Conservation (phyloP, 345 rosid genomes). For the Melaleuca alternifolia region DNA sequence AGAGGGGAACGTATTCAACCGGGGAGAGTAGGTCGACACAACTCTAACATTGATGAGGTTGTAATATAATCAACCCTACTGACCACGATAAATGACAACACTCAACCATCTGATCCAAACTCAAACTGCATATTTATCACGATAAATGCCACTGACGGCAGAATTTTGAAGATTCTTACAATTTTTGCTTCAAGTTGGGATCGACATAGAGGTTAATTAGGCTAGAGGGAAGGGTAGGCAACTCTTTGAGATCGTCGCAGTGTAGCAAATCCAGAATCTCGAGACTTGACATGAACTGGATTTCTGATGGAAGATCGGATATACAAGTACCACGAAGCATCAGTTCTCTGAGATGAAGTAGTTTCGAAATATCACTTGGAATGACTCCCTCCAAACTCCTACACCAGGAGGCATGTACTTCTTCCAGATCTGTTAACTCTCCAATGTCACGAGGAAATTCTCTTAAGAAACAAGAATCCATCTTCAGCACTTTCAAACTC, state of each 20-base stretch:
- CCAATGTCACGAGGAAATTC: background rate
- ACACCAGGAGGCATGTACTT: background rate
- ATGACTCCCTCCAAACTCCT: background rate
- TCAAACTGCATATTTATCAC: background rate
- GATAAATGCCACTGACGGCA: background rate
- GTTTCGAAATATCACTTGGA: accelerated
- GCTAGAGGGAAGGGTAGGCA: background rate
- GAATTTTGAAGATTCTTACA: background rate
- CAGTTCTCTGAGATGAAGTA: background rate
- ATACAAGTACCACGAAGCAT: background rate
- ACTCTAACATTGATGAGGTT: accelerated
- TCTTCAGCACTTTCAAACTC: background rate
- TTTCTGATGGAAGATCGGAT: background rate
- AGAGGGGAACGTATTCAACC: background rate
- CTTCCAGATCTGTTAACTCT: accelerated
- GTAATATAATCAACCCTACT: background rate
- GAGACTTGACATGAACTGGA: accelerated
- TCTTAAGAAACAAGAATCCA: background rate
- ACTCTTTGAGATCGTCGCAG: background rate
- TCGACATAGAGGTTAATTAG: background rate
- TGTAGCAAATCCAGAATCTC: background rate
- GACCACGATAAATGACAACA: background rate
- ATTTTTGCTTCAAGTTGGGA: background rate
- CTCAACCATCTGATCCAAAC: background rate
- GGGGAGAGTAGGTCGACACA: no score